Conservation (phyloP, 139 green algal species). For the Chlorella sp. region DNA sequence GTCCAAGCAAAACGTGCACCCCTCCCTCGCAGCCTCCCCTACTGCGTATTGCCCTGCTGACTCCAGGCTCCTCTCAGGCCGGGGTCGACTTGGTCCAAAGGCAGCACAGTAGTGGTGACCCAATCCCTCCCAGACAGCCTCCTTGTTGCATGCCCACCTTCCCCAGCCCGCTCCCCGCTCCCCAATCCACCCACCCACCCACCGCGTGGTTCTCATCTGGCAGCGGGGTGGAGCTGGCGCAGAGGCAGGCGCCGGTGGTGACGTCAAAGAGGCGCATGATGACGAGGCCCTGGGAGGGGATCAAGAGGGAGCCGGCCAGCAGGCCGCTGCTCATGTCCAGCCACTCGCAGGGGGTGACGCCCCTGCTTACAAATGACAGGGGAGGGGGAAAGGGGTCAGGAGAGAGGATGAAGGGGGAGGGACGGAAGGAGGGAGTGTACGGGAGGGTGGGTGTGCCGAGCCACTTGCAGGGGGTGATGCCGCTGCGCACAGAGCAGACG, state of each 20-base stretch:
- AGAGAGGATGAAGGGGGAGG: too few species aligned
- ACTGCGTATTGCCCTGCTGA: too few species aligned
- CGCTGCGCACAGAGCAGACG: too few species aligned
- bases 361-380: not conserved
- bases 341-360: conserved; percentile 39
- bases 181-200: not conserved
- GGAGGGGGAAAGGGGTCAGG: not conserved
- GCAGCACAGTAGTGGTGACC: not conserved
- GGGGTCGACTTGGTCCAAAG: too few species aligned
- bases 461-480: too few species aligned
- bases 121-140: not conserved
- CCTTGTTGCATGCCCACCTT: too few species aligned
- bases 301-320: conserved; percentile 17
- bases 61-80: too few species aligned
- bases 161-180: not conserved
- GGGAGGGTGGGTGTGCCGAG: too few species aligned
- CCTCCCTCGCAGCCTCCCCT: too few species aligned
- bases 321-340: conserved; percentile 33
- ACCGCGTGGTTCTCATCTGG: not conserved
- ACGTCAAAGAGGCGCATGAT: conserved; percentile 38
- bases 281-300: conserved; percentile 11
- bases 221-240: not conserved
- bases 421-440: too few species aligned
- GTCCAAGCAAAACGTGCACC: too few species aligned
- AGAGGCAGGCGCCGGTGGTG: conserved; percentile 26